Evolutionary conservation across 2,329 filamentous ascomycete genomes (phyloP).

Genomic region (Macrophomina phaseolina): DNA sequence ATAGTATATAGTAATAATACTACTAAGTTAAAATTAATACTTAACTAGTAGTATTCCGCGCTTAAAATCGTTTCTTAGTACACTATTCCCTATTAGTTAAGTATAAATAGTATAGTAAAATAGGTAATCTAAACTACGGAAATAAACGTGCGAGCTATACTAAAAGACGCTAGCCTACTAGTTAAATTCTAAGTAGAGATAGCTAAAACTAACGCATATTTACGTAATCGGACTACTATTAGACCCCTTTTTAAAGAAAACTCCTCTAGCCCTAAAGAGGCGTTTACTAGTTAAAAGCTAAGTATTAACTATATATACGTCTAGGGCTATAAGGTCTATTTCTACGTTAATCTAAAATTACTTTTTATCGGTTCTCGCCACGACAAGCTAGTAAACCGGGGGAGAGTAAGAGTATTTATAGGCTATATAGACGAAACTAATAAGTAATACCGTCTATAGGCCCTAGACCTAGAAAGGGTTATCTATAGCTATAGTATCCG

Average conservation of each 20-base stretch:
- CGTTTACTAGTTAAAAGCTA: neutral
- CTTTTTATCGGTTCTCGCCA: neutral
- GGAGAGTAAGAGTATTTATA: neutral
- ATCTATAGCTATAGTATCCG: neutral
- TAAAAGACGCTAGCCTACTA: neutral
- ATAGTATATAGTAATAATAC: too few species aligned
- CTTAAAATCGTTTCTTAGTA: neutral
- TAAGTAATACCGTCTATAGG: neutral
- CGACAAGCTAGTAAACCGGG: neutral
- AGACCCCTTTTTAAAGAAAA: neutral
- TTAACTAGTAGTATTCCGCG: too few species aligned
- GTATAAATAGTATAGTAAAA: too few species aligned
- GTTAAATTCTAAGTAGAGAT: neutral
- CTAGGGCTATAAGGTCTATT: neutral
- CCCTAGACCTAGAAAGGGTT: neutral
- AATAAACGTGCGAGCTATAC: too few species aligned
- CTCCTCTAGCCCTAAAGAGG: neutral
- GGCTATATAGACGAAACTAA: neutral
- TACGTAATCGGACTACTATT: neutral
- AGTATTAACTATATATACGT: neutral
- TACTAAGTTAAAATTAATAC: too few species aligned
- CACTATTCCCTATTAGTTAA: neutral
- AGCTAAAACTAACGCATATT: neutral
- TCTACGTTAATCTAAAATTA: neutral
- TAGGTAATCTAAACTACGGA: too few species aligned